phyloP scores from a whole-genome alignment of 2,329 filamentous ascomycete genomes.

The Stagonosporopsis rhizophila region DNA sequence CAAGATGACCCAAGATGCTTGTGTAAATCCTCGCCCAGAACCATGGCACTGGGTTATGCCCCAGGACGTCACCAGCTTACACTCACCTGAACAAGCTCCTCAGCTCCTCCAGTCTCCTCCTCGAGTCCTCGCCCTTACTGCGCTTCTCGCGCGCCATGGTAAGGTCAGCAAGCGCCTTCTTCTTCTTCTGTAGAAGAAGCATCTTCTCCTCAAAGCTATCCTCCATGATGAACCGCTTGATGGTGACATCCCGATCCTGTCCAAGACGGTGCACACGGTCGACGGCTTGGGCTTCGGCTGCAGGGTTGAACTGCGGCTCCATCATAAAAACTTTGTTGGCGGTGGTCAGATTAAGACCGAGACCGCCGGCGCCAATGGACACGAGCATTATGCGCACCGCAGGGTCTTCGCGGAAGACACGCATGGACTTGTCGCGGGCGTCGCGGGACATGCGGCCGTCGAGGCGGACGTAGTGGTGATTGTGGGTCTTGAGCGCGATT shows the following conservation, averaged over 20 bases:
- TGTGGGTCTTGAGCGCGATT: conserved; percentile 72
- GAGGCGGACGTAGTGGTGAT: conserved; percentile 77
- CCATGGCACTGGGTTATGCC: too few relatives aligned
- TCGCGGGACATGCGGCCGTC: conserved; percentile 86
- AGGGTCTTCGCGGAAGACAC: conserved; percentile 76
- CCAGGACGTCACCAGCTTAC: neutral
- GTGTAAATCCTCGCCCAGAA: neutral
- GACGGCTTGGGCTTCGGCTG: conserved; percentile 90
- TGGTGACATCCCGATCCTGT: conserved; percentile 87
- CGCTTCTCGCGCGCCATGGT: conserved; percentile 62
- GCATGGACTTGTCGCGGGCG: conserved; percentile 76
- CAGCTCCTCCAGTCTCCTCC: conserved; percentile 69
- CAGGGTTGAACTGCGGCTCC: conserved; percentile 98
- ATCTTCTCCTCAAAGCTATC: conserved; percentile 95
- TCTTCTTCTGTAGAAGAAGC: conserved; percentile 86
- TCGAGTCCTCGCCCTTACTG: conserved; percentile 67
- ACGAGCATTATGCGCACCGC: conserved; percentile 82
- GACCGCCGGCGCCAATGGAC: conserved; percentile 88
- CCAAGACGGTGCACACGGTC: conserved; percentile 74
- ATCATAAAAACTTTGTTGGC: conserved; percentile 92
- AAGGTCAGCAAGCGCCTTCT: conserved; percentile 86
- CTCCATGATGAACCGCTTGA: conserved; percentile 87
- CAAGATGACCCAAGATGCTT: neutral
- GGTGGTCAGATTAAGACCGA: conserved; percentile 88
- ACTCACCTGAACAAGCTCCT: conserved; percentile 61